phyloP scores from a whole-genome alignment of 805 yeast species.

The Schwanniomyces occidentalis region DNA sequence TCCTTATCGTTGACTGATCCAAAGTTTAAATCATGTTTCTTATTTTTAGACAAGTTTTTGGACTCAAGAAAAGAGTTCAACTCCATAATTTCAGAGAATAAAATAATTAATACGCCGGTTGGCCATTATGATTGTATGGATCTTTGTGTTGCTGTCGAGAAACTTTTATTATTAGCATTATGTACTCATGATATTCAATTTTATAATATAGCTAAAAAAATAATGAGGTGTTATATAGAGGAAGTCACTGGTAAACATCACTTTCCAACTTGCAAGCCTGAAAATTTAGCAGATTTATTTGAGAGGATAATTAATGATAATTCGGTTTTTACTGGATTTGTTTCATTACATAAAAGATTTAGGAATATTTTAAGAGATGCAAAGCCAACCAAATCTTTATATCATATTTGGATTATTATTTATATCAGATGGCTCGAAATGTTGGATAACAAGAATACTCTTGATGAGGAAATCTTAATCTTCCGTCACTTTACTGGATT shows the following conservation, averaged over 20 bases:
- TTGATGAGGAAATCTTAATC: slow-evolving; percentile 43
- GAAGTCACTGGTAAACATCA: slow-evolving; percentile 13
- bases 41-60: slow-evolving; percentile 35
- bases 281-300: slow-evolving; percentile 29
- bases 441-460: slow-evolving; percentile 23
- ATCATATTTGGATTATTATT: slow-evolving; percentile 44
- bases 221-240: slow-evolving; percentile 32
- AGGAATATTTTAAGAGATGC: slow-evolving; percentile 36
- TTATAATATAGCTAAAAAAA: slow-evolving; percentile 37
- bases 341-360: slow-evolving; percentile 70
- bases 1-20: slow-evolving; percentile 33
- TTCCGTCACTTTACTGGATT: slow-evolving; percentile 73
- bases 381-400: slow-evolving; percentile 28
- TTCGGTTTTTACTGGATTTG: slow-evolving; percentile 63
- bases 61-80: slow-evolving; percentile 17
- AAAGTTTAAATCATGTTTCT: slow-evolving; percentile 35
- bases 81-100: neutral
- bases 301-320: slow-evolving; percentile 50
- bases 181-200: slow-evolving; percentile 47
- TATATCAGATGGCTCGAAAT: slow-evolving; percentile 49
- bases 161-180: slow-evolving; percentile 35
- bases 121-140: slow-evolving; percentile 15
- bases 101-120: slow-evolving; percentile 4
- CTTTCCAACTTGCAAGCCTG: slow-evolving; percentile 11
- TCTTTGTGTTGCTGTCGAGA: slow-evolving; percentile 33